Evolutionary conservation across 192 early-diverging fungal species (phyloP).

Genomic region (Coemansia sp.): DNA sequence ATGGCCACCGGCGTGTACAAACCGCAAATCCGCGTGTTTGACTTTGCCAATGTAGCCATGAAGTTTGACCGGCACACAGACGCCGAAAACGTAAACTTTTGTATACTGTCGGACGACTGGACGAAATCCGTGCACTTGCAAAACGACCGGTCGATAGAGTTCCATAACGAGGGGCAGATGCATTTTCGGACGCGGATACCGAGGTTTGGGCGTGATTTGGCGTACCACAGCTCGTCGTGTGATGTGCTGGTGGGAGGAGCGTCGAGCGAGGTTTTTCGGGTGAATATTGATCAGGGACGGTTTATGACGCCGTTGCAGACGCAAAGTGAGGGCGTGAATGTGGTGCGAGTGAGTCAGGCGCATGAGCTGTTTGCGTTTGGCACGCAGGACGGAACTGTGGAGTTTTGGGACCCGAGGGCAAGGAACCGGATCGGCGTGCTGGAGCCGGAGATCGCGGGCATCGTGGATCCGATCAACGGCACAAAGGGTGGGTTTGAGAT

Average conservation of each 20-base stretch:
- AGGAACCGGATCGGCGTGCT: constrained; percentile 72
- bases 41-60: constrained; percentile 90
- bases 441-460: constrained; percentile 51
- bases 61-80: constrained; percentile 98
- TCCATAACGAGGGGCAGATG: constrained; percentile 93
- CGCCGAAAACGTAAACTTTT: constrained; percentile 85
- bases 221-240: constrained; percentile 89
- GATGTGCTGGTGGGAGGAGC: constrained; percentile 84
- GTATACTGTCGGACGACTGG: constrained; percentile 93
- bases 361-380: constrained; percentile 93
- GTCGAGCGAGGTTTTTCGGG: constrained; percentile 78
- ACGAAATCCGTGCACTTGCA: constrained; percentile 92
- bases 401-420: constrained; percentile 95
- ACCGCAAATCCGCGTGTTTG: constrained; percentile 94
- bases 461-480: background rate
- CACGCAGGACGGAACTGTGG: constrained; percentile 78
- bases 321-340: constrained; percentile 65
- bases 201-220: constrained; percentile 88
- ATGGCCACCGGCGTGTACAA: constrained; percentile 98
- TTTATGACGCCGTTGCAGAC: constrained; percentile 86
- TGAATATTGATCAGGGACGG: constrained; percentile 91
- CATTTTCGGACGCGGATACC: constrained; percentile 94
- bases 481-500: constrained; percentile 55
- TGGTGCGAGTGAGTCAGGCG: constrained; percentile 78
- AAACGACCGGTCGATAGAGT: constrained; percentile 85